phyloP scores from a whole-genome alignment of 2,329 filamentous ascomycete genomes.

The Emmonsiellopsis sp. region DNA sequence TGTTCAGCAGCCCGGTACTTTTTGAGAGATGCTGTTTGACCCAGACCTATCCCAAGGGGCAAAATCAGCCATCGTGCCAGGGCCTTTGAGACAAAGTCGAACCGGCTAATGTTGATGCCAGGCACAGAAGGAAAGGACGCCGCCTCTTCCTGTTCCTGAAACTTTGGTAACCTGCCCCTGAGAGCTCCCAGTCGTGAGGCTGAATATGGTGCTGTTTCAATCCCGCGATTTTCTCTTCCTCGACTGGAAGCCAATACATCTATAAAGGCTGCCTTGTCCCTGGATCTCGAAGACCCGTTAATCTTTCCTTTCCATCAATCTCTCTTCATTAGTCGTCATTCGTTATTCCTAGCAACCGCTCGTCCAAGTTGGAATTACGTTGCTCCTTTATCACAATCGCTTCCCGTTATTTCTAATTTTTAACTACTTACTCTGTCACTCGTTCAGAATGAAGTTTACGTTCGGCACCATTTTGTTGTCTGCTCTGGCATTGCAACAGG shows the following conservation, averaged over 20 bases:
- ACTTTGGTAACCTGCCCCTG: too few relatives aligned
- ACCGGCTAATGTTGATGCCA: too few relatives aligned
- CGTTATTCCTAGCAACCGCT: not conserved
- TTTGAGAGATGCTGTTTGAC: too few relatives aligned
- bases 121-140: too few relatives aligned
- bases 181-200: too few relatives aligned
- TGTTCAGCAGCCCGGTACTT: too few relatives aligned
- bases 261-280: not conserved
- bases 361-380: not conserved
- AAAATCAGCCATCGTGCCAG: too few relatives aligned
- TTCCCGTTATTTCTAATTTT: not conserved
- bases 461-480: slow-evolving; percentile 11
- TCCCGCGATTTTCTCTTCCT: too few relatives aligned
- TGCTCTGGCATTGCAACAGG: slow-evolving; percentile 18
- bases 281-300: not conserved
- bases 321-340: not conserved
- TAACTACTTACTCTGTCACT: not conserved
- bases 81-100: too few relatives aligned
- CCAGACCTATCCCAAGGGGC: too few relatives aligned
- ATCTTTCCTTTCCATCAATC: not conserved
- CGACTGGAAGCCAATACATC: not conserved
- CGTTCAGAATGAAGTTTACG: slow-evolving; percentile 16
- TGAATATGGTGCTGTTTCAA: too few relatives aligned
- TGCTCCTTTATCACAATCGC: not conserved
- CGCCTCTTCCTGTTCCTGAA: too few relatives aligned